Conservation (phyloP, 345 rosid species). For the Cardamine occulta region DNA sequence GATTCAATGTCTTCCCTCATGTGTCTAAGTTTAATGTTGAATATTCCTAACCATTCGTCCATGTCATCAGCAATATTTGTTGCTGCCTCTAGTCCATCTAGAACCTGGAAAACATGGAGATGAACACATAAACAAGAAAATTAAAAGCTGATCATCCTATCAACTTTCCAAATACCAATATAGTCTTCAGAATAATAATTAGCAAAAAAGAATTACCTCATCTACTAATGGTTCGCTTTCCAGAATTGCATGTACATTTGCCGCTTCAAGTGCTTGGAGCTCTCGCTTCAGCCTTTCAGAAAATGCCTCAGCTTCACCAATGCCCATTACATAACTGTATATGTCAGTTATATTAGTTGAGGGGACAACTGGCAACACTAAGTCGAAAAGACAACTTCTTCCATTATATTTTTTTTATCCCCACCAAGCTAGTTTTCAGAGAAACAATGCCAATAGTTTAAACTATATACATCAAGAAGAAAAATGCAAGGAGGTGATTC, state of each 20-base stretch:
- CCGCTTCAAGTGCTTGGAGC: slow-evolving; percentile 98
- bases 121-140: slow-evolving; percentile 15
- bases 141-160: slow-evolving; percentile 5
- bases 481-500: slow-evolving; percentile 11
- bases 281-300: slow-evolving; percentile 98
- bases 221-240: slow-evolving; percentile 96
- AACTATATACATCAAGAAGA: neutral
- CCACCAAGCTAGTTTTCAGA: neutral
- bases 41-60: slow-evolving; percentile 98
- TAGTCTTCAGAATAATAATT: neutral
- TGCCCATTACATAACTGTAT: slow-evolving; percentile 93
- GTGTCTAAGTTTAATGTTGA: slow-evolving; percentile 96
- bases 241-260: slow-evolving; percentile 97
- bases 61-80: slow-evolving; percentile 91
- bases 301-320: slow-evolving; percentile 98
- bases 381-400: neutral
- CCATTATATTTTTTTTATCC: neutral
- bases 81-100: slow-evolving; percentile 96
- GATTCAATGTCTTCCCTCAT: slow-evolving; percentile 99
- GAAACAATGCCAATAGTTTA: slow-evolving; percentile 10
- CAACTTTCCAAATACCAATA: slow-evolving; percentile 6
- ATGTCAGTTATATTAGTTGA: slow-evolving; percentile 22
- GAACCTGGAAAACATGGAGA: slow-evolving; percentile 58
- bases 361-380: slow-evolving; percentile 17
- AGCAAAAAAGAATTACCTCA: slow-evolving; percentile 55